Conservation (phyloP, 2,329 filamentous ascomycete genomes). For the Botrytis aclada region DNA sequence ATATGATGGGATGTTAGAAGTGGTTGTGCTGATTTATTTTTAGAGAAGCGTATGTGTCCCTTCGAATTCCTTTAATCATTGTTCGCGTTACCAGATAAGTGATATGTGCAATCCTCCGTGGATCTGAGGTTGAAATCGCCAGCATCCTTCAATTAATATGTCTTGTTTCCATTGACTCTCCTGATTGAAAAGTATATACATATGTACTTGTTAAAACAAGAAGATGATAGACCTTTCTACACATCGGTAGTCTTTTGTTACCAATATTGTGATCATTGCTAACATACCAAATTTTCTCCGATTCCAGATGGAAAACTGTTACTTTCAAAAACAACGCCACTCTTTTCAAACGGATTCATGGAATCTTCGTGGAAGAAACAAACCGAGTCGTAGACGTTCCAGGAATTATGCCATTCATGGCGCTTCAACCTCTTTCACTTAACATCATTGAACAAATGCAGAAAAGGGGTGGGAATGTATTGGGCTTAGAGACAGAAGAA, state of each 20-base stretch:
- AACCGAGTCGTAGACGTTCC: background rate
- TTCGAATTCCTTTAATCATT: background rate
- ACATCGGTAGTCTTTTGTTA: background rate
- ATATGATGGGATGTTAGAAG: background rate
- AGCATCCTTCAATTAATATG: background rate
- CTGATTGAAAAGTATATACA: background rate
- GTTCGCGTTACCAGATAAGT: background rate
- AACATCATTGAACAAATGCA: background rate
- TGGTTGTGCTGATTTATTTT: background rate
- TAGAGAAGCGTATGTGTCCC: background rate
- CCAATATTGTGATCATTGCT: background rate
- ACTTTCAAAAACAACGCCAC: slow-evolving; percentile 6
- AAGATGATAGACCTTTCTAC: background rate
- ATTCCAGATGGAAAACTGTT: background rate
- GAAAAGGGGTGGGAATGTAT: background rate
- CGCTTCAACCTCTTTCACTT: background rate
- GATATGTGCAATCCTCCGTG: background rate
- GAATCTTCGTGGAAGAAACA: background rate
- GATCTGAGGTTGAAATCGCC: background rate
- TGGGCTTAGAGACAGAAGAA: background rate
- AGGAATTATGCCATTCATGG: background rate
- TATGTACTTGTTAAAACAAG: background rate
- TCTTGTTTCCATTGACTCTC: background rate
- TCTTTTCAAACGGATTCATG: background rate
- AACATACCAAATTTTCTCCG: background rate